A percentile compares a stretch with the other conserved stretches of the same genome.
phyloP scores from a whole-genome alignment of 805 yeast genomes.

The Lachancea sp. region DNA sequence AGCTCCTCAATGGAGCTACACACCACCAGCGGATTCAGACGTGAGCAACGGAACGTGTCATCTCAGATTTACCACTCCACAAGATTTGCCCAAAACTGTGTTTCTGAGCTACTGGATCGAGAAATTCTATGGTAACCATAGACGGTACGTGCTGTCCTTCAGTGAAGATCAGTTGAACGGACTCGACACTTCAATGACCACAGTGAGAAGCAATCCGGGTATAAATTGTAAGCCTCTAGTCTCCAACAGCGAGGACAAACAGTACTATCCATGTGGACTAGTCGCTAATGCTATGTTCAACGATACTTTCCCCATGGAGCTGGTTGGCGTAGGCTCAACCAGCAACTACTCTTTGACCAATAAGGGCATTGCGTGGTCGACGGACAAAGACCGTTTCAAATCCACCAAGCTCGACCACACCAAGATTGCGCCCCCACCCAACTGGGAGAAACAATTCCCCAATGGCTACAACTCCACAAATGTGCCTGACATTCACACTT shows the following conservation, averaged over 20 bases:
- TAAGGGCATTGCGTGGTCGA: constrained; percentile 74
- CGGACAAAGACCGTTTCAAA: constrained; percentile 68
- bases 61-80: constrained; percentile 69
- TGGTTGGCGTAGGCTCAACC: constrained; percentile 20
- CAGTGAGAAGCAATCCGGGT: constrained; percentile 44
- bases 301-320: constrained; percentile 58
- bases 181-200: constrained; percentile 48
- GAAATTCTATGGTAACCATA: constrained; percentile 88
- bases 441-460: constrained; percentile 76
- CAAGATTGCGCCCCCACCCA: constrained; percentile 89
- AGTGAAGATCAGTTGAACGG: constrained; percentile 85
- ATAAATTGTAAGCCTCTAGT: constrained; percentile 62
- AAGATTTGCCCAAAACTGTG: constrained; percentile 64
- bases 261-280: constrained; percentile 89
- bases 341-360: constrained; percentile 33
- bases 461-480: constrained; percentile 82
- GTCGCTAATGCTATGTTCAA: constrained; percentile 91
- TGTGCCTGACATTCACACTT: constrained; percentile 63
- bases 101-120: constrained; percentile 77
- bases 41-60: constrained; percentile 48
- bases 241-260: constrained; percentile 44
- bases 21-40: constrained; percentile 41
- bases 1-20: constrained; percentile 64
- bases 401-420: constrained; percentile 59
- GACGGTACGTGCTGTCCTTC: constrained; percentile 84